These are phyloP conservation scores for Pascua guehoae DNA, from an alignment of 1,284 basidiomycete genomes.

Conservation along the genomic window DNA sequence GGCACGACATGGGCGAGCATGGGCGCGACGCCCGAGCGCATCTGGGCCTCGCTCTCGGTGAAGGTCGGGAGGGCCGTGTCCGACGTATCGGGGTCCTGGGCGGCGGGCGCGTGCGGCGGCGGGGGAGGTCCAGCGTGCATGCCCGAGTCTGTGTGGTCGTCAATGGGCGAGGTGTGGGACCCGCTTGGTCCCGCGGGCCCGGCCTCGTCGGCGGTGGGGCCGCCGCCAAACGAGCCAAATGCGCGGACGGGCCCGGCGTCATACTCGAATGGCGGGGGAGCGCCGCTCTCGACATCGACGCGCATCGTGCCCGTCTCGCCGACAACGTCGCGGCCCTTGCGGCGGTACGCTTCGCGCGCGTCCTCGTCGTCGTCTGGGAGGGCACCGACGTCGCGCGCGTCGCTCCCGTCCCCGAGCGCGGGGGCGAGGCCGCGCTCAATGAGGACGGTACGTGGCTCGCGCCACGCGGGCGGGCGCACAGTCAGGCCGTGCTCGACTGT, in stretches of 20 bases:
- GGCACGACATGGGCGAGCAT: constrained; percentile 13
- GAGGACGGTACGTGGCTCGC: constrained; percentile 31
- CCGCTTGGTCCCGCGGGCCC: constrained; percentile 5
- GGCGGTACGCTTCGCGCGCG: constrained; percentile 43
- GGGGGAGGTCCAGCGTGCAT: no score
- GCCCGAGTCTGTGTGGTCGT: background rate
- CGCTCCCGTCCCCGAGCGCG: constrained; percentile 11
- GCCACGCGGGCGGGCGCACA: constrained; percentile 35
- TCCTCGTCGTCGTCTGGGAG: constrained; percentile 19
- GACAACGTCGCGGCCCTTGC: constrained; percentile 46
- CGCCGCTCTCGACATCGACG: background rate
- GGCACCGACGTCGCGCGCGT: constrained; percentile 8
- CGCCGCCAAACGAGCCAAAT: constrained; percentile 5
- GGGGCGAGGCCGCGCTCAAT: constrained; percentile 29
- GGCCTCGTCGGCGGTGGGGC: constrained; percentile 35
- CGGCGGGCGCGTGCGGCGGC: background rate
- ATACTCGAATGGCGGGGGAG: constrained; percentile 40
- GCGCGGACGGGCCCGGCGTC: constrained; percentile 14
- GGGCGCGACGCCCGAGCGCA: constrained; percentile 32
- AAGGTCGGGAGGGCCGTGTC: constrained; percentile 33
- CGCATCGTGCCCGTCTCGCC: constrained; percentile 38
- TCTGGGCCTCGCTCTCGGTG: constrained; percentile 38
- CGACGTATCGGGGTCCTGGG: background rate
- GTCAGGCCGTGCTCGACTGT: constrained; percentile 28
- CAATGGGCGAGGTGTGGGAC: background rate